Evolutionary conservation across 75 land plant species (phyloP), one percentile per base, ranked within the genome.

Genomic region (Adiantum capillusveneris): DNA sequence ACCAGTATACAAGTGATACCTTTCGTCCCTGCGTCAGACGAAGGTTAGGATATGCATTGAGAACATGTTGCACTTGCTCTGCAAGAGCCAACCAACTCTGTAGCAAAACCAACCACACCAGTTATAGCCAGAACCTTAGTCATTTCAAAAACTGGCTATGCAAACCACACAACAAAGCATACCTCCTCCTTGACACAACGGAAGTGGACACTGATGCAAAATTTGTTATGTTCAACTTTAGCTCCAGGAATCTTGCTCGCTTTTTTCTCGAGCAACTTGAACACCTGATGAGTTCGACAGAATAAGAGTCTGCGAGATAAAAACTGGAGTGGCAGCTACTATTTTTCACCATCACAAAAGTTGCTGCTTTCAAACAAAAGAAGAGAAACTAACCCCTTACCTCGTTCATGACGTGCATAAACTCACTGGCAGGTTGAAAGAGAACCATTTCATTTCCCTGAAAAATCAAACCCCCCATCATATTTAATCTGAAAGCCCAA

Each of bases 81-180:
- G 80, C 82, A 46, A 92, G 75, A 44, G 57, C 73, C 44, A 31
- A 59, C 97, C 97, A 92, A 57, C 64, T 75, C 97, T 91, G 76
- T 14, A n/a, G n/a, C n/a, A n/a, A n/a, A n/a, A n/a, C n/a, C n/a
- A n/a, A n/a, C n/a, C n/a, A n/a, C n/a, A n/a, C n/a, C n/a, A n/a
- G n/a, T n/a, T n/a, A n/a, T n/a, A n/a, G n/a, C n/a, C n/a, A n/a
- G n/a, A n/a, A n/a, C n/a, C n/a, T n/a, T n/a, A n/a, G n/a, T n/a
- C n/a, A n/a, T n/a, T n/a, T n/a, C n/a, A n/a, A n/a, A n/a, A n/a
- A n/a, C n/a, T n/a, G n/a, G n/a, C n/a, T n/a, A n/a, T n/a, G n/a
- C n/a, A n/a, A n/a, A n/a, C n/a, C n/a, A n/a, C n/a, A n/a, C n/a
- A n/a, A n/a, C 9, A 9, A 34, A 34, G 37, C 3, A 43, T 62